phyloP scores from a whole-genome alignment of 805 yeast species.

The Teunomyces atbi region DNA sequence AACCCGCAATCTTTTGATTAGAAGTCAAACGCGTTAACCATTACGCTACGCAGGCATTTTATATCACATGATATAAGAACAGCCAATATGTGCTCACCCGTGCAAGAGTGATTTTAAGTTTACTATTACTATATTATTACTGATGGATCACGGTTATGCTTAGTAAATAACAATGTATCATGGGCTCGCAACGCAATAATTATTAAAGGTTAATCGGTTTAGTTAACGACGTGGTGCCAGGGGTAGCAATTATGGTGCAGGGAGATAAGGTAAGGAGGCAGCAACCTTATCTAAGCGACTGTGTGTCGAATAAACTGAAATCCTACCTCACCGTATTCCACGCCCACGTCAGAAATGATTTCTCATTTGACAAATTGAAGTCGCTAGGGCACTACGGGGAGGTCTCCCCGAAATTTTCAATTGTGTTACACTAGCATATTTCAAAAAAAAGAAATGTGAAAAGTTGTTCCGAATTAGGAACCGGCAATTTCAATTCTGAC shows the following conservation, averaged over 20 bases:
- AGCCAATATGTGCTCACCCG: background rate
- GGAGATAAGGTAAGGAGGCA: background rate
- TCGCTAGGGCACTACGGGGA: too few species aligned
- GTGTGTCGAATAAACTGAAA: background rate
- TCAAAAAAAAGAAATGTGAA: background rate
- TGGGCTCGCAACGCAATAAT: background rate
- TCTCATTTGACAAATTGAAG: too few species aligned
- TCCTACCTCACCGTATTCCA: too few species aligned
- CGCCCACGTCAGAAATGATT: too few species aligned
- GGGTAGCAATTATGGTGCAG: background rate
- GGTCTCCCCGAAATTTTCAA: background rate
- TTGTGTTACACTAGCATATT: background rate
- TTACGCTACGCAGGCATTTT: constrained; percentile 17
- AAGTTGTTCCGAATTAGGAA: background rate
- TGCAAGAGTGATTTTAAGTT: background rate
- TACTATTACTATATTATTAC: too few species aligned
- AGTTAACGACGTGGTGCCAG: background rate
- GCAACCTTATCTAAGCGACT: background rate
- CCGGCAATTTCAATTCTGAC: background rate
- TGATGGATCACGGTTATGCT: background rate
- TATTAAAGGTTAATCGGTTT: background rate
- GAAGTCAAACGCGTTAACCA: constrained; percentile 25
- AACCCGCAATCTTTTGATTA: constrained; percentile 23
- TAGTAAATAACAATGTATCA: background rate
- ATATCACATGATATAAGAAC: background rate